phyloP scores from a whole-genome alignment of 345 rosid genomes.

The Eucalyptus camaldulensis region DNA sequence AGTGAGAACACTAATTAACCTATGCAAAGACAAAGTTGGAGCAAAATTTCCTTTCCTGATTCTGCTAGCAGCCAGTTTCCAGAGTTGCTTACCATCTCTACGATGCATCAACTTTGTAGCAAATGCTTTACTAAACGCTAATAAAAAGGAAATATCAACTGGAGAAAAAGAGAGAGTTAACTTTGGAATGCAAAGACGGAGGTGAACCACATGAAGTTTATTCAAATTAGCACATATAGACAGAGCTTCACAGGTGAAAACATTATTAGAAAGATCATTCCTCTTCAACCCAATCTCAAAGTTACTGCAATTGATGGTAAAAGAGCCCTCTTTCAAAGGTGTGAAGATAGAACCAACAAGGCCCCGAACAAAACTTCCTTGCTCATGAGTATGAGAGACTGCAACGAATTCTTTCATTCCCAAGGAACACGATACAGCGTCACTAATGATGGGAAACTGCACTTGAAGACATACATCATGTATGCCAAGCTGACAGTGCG shows the following conservation, averaged over 20 bases:
- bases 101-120: conserved; percentile 22
- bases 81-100: conserved; percentile 62
- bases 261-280: conserved; percentile 11
- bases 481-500: conserved; percentile 43
- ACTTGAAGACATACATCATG: conserved; percentile 27
- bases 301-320: conserved; percentile 30
- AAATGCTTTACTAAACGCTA: conserved; percentile 26
- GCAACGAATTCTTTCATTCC: conserved; percentile 41
- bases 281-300: conserved; percentile 46
- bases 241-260: conserved; percentile 25
- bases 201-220: conserved; percentile 39
- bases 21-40: conserved; percentile 51
- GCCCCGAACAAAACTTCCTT: conserved; percentile 40
- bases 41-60: conserved; percentile 32
- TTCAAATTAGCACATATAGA: conserved; percentile 17
- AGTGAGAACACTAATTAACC: conserved; percentile 24
- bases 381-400: conserved; percentile 37
- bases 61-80: conserved; percentile 77
- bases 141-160: conserved; percentile 36
- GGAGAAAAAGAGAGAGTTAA: conserved; percentile 43
- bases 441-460: conserved; percentile 31
- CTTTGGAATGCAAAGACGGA: conserved; percentile 36
- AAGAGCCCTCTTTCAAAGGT: conserved; percentile 37
- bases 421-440: conserved; percentile 19
- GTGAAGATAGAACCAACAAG: conserved; percentile 29